A percentile compares a stretch with the other conserved stretches of the same genome.
These are phyloP conservation scores for Penicillium verrucosum DNA, from an alignment of 2,329 filamentous ascomycete genomes.

Conservation along the genomic window DNA sequence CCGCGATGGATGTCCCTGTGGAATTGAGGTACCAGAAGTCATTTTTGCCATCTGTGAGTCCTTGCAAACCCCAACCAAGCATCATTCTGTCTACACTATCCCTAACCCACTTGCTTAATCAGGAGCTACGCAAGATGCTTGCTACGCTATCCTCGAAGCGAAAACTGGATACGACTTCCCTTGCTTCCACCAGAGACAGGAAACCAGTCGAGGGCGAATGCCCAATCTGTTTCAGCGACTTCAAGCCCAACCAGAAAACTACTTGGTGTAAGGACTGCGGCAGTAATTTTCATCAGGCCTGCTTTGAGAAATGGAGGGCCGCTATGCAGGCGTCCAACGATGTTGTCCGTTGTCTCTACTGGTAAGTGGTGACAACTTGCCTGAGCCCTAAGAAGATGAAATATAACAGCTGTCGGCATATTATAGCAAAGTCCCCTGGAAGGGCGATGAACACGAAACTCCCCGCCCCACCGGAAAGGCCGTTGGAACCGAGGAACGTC, in stretches of 20 bases:
- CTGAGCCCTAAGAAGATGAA: background rate
- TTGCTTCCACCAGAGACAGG: conserved; percentile 44
- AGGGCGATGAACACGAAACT: background rate
- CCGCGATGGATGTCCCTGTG: background rate
- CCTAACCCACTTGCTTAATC: background rate
- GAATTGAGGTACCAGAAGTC: background rate
- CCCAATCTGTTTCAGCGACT: conserved; percentile 60
- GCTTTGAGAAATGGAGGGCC: conserved; percentile 55
- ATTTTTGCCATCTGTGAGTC: background rate
- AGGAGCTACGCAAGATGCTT: conserved; percentile 58
- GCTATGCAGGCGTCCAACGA: conserved; percentile 28
- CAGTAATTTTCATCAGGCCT: conserved; percentile 60
- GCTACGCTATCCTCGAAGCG: conserved; percentile 51
- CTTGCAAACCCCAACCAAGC: background rate
- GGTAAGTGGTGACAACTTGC: conserved; percentile 30
- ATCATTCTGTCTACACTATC: background rate
- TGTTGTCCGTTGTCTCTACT: conserved; percentile 45
- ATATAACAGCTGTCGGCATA: background rate
- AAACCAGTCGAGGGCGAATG: conserved; percentile 62
- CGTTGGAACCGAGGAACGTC: conserved; percentile 11
- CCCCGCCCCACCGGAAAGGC: background rate
- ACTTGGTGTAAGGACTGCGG: conserved; percentile 62
- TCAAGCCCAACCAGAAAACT: conserved; percentile 46
- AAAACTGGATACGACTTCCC: conserved; percentile 32
- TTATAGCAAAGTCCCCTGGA: conserved; percentile 31